Percentiles rank a stretch among this genome's conserved stretches.
These are phyloP conservation scores for Backusella tarrabulga DNA, from an alignment of 192 early-diverging fungal species.

Conservation along the genomic window DNA sequence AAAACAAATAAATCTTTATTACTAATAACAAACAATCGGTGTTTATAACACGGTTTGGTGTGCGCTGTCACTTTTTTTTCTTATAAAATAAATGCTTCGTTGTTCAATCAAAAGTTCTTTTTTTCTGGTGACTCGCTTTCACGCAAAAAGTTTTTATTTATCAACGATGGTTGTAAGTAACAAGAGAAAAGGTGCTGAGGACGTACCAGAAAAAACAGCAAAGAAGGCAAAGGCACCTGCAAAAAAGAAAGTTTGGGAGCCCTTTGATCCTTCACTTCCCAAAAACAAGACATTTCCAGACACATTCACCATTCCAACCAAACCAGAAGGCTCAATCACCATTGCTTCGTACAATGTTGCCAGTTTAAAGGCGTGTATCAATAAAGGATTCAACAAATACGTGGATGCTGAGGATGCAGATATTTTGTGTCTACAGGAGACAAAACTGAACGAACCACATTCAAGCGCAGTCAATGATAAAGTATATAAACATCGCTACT, in stretches of 20 bases:
- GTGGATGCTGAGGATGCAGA: conserved; percentile 78
- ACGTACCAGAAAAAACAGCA: neutral
- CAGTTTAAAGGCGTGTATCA: conserved; percentile 66
- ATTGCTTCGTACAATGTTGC: conserved; percentile 81
- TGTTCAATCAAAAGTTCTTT: neutral
- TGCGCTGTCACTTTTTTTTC: neutral
- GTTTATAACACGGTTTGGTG: neutral
- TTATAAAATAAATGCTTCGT: neutral
- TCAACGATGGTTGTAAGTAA: neutral
- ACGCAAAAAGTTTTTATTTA: neutral
- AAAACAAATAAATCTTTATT: neutral
- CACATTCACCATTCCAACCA: conserved; percentile 47
- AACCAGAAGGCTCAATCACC: conserved; percentile 53
- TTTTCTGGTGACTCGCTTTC: conserved; percentile 2
- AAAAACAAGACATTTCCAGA: conserved; percentile 69
- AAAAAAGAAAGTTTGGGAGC: conserved; percentile 11
- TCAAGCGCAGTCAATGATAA: conserved; percentile 56
- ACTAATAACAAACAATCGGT: neutral
- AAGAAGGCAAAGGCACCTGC: conserved; percentile 1
- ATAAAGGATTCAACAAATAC: conserved; percentile 79
- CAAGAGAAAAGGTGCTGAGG: neutral
- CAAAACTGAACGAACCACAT: conserved; percentile 73
- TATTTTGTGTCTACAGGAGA: conserved; percentile 82
- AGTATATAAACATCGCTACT: conserved; percentile 70
- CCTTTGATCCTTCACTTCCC: conserved; percentile 40